Base-by-base conservation (phyloP, 441 rosid genomes). In the Codiaeum variegatum region DNA sequence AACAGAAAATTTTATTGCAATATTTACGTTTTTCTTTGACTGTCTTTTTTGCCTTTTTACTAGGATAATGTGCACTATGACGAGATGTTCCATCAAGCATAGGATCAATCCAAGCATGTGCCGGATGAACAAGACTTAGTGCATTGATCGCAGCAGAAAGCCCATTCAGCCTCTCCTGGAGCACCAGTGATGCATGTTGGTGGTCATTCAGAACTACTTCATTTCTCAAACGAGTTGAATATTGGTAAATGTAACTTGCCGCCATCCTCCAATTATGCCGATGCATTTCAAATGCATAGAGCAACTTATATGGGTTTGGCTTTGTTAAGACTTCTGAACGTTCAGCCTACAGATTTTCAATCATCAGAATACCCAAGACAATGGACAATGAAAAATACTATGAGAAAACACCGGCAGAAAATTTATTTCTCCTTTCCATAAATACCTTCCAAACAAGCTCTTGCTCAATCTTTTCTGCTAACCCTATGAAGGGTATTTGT, bases 371-470 rank as follows among this genome's bases (percentile, higher is more conserved):
- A 32, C 59, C 42, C 52, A 73, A 42, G 58, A 47, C 49, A 67
- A 68, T 67, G n/a, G 72, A 23, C 16, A 7, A 46, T 23, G 42
- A 32, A 69, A 69, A 62, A 79, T n/a, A 59, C 38, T 46, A 44
- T 24, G 26, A 69, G 51, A 70, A 52, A 72, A 63, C 47, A 67
- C 49, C 66, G 58, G 28, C 21, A 42, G 40, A 60, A 82, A 66
- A 55, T 73, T 65, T 28, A 52, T 32, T 73, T 78, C 62, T 69
- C 5, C 46, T 61, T 44, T 46, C 29, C 75, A 71, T 62, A 42
- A 36, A 72, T 81, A 96, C 99, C 99, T 96, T 96, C 99, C 99
- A 91, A 46, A 82, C 90, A 78, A 96, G 98, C 85, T 93, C 98
- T 74, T 66, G 91, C 82, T 90, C 97, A 77, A 96, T 87, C 85